phyloP scores from a whole-genome alignment of 108 stramenopile species.

The Aurantiochytrium sp. region DNA sequence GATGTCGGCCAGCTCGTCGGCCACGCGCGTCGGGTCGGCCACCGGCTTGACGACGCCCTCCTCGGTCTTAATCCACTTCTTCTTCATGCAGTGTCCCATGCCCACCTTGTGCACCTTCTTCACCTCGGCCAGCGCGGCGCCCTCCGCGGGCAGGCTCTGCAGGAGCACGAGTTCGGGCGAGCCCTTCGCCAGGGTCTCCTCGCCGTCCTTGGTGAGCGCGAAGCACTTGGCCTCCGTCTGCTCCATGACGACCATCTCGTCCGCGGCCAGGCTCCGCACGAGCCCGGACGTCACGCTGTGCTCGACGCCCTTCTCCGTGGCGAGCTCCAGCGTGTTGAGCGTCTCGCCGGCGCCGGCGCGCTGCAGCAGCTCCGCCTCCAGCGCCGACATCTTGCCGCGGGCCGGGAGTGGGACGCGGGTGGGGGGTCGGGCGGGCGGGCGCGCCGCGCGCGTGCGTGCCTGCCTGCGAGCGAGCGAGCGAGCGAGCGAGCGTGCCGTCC shows the following conservation, averaged over 20 bases:
- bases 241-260: slow-evolving; percentile 68
- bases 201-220: slow-evolving; percentile 68
- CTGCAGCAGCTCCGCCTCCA: not conserved
- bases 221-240: slow-evolving; percentile 63
- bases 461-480: too few relatives aligned
- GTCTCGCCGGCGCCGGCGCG: not conserved
- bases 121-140: slow-evolving; percentile 55
- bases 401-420: too few relatives aligned
- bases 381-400: not conserved
- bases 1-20: slow-evolving; percentile 60
- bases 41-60: slow-evolving; percentile 54
- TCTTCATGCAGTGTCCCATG: slow-evolving; percentile 86
- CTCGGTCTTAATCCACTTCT: slow-evolving; percentile 84
- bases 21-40: slow-evolving; percentile 44
- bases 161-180: slow-evolving; percentile 77
- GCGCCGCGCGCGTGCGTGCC: too few relatives aligned
- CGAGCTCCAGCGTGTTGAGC: slow-evolving; percentile 1
- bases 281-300: slow-evolving; percentile 75
- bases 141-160: slow-evolving; percentile 64
- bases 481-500: too few relatives aligned
- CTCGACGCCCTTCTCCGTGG: slow-evolving; percentile 52
- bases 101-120: slow-evolving; percentile 82
- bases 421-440: too few relatives aligned
- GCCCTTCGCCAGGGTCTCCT: slow-evolving; percentile 65
- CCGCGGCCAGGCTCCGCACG: slow-evolving; percentile 74